Conservation (phyloP, 441 rosid genomes). For the Biscutella laevigata region DNA sequence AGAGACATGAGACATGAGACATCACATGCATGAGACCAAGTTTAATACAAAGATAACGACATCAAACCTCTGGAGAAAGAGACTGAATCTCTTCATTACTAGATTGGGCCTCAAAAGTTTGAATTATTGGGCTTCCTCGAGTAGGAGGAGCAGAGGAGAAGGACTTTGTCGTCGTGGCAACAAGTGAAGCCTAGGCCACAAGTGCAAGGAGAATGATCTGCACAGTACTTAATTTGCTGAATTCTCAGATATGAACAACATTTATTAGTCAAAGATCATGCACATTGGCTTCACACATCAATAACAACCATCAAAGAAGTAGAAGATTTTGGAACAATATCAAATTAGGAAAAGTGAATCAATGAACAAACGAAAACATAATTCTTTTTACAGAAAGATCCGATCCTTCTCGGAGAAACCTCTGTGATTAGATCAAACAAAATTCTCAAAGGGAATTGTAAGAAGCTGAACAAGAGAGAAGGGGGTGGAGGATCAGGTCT, state of each 20-base stretch:
- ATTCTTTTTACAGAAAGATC: conserved; percentile 12
- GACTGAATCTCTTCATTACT: not conserved
- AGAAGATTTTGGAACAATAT: conserved; percentile 3
- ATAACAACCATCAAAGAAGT: not conserved
- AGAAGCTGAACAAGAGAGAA: conserved; percentile 10
- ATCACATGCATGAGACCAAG: conserved; percentile 4
- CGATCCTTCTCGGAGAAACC: conserved; percentile 9
- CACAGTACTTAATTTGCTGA: too few species aligned
- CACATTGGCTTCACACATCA: too few species aligned
- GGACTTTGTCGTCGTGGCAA: not conserved
- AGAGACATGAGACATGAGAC: too few species aligned
- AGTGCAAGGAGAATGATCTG: too few species aligned
- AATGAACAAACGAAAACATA: conserved; percentile 11
- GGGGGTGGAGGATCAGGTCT: conserved; percentile 12
- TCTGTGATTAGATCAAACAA: conserved; percentile 15
- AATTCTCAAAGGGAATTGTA: conserved; percentile 6
- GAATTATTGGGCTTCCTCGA: not conserved
- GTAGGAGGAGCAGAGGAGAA: not conserved
- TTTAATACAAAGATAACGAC: not conserved
- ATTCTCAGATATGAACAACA: too few species aligned
- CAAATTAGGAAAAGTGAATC: not conserved
- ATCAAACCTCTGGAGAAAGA: not conserved
- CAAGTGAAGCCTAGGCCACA: not conserved
- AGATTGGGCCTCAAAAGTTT: not conserved
- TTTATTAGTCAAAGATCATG: too few species aligned